Conservation (phyloP, 345 rosid genomes). For the Hibiscus syriacus region DNA sequence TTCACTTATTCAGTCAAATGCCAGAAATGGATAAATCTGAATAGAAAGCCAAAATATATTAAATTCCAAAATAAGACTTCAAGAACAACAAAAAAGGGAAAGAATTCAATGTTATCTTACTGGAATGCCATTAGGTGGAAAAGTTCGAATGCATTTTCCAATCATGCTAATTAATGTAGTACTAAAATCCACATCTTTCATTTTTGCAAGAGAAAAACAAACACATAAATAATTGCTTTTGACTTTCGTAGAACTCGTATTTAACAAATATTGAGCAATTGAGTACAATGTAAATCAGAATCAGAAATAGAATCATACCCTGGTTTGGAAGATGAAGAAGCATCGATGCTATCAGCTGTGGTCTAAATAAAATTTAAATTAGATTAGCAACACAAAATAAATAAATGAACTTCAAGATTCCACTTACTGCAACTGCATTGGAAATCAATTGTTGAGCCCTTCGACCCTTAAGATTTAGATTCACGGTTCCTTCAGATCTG, state of each 20-base stretch:
- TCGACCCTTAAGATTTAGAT: slow-evolving; percentile 27
- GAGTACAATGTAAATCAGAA: background rate
- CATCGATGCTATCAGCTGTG: slow-evolving; percentile 42
- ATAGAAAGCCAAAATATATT: background rate
- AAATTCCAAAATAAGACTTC: too few relatives aligned
- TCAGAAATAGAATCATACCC: slow-evolving; percentile 38
- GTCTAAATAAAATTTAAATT: slow-evolving; percentile 34
- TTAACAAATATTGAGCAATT: background rate
- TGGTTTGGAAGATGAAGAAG: slow-evolving; percentile 46
- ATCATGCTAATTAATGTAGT: background rate
- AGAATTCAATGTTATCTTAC: background rate
- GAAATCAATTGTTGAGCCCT: slow-evolving; percentile 41
- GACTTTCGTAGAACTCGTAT: background rate
- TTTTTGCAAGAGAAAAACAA: background rate
- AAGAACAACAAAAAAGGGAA: background rate
- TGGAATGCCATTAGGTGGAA: background rate
- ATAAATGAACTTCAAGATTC: background rate
- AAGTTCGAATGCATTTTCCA: background rate
- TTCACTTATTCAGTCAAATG: background rate
- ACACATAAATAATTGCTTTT: background rate
- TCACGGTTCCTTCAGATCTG: slow-evolving; percentile 54
- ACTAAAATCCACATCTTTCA: background rate
- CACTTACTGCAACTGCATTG: slow-evolving; percentile 69
- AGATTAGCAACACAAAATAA: background rate
- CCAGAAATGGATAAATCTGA: background rate